A percentile compares a stretch with the other conserved stretches of the same genome.
These are phyloP conservation scores for Paramecium pentaurelia DNA, from an alignment of 73 alveolate species.

Conservation along the genomic window DNA sequence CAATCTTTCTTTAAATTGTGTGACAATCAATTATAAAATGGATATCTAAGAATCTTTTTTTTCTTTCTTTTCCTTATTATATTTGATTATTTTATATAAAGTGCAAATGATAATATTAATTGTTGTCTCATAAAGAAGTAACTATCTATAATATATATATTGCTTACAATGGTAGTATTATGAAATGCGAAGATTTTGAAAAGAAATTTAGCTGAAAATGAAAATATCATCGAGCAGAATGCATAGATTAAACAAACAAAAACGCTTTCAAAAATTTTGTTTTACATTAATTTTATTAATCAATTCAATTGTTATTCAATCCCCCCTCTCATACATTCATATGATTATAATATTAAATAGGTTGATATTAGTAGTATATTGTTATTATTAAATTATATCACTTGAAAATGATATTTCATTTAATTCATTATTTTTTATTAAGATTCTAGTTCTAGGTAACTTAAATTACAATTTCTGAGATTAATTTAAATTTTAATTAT, in stretches of 20 bases:
- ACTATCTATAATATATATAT: neutral
- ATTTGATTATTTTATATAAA: neutral
- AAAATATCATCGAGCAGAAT: neutral
- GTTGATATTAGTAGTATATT: no score
- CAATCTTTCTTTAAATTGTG: neutral
- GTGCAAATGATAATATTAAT: neutral
- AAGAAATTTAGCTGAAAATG: neutral
- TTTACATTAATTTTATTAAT: neutral
- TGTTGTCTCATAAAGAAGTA: slow-evolving; percentile 25
- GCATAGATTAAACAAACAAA: neutral
- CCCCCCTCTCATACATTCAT: neutral
- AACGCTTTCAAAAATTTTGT: neutral
- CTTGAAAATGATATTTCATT: no score
- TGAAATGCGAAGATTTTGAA: neutral
- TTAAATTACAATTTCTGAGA: neutral
- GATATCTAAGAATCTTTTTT: neutral
- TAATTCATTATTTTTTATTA: neutral
- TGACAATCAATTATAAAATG: neutral
- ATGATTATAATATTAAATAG: no score
- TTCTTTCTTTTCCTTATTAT: neutral
- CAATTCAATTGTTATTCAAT: neutral
- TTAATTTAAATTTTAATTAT: neutral
- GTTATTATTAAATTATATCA: no score
- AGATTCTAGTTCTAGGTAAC: neutral
- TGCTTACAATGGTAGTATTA: slow-evolving; percentile 12